These are phyloP conservation scores for Ilyonectria destructans DNA, from an alignment of 2,329 filamentous ascomycete genomes.

Conservation along the genomic window DNA sequence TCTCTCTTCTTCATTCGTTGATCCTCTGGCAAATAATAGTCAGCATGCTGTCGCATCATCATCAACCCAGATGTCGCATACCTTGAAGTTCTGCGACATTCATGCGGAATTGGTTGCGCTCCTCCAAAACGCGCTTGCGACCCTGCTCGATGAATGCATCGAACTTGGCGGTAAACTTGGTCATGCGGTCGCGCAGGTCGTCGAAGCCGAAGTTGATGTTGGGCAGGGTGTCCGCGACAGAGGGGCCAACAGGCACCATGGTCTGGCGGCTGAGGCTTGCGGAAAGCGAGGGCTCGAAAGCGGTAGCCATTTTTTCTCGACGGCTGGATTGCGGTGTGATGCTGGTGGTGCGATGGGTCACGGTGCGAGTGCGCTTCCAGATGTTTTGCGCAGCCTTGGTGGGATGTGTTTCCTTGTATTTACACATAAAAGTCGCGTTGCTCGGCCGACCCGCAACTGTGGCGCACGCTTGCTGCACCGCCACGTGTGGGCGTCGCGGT, in stretches of 20 bases:
- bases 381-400: constrained; percentile 16
- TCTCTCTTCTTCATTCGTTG: constrained; percentile 91
- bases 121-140: constrained; percentile 89
- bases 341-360: not conserved
- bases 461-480: constrained; percentile 47
- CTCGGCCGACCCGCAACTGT: constrained; percentile 51
- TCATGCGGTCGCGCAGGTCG: constrained; percentile 94
- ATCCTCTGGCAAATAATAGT: constrained; percentile 76
- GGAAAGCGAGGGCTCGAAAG: constrained; percentile 81
- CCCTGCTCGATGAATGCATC: constrained; percentile 95
- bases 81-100: constrained; percentile 92
- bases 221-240: constrained; percentile 85
- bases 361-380: not conserved
- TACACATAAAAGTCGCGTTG: constrained; percentile 48
- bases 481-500: constrained; percentile 46
- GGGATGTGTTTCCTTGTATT: constrained; percentile 37
- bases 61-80: constrained; percentile 58
- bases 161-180: constrained; percentile 90
- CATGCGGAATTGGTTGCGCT: constrained; percentile 94
- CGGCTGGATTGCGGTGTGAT: no score
- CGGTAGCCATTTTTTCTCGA: constrained; percentile 64
- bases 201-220: constrained; percentile 97
- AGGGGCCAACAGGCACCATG: constrained; percentile 72
- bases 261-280: constrained; percentile 74
- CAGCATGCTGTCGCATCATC: constrained; percentile 9